Base-by-base conservation (phyloP, 768 basidiomycete genomes). In the Cubamyces lactineus region DNA sequence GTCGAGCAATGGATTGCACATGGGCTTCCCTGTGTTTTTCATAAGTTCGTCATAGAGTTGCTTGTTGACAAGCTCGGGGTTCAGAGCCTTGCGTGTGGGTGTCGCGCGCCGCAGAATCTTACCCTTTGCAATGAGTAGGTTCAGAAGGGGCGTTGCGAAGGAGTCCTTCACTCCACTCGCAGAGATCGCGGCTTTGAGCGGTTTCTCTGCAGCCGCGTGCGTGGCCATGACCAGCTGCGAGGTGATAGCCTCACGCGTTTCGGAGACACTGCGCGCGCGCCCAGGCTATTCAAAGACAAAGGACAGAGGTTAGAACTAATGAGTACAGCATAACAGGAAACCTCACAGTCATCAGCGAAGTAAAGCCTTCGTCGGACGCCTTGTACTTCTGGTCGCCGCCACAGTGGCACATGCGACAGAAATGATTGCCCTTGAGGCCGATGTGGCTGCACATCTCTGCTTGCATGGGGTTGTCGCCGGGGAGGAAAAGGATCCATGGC, bases 401-500 rank as follows among this genome's bases (percentile, higher is more conserved):
- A 5, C 70, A 72, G n/a, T 73, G 63, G 48, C 76, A 79, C 7
- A 63, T 71, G 2, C 64, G 66, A 39, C 76, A 78, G 30, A 76
- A 68, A 43, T 67, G 67, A n/a, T 77, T 78, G 17, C 71, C 69
- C 7, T 52, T 67, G 1, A 75, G 30, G 0, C 77, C 74, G n/a
- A 62, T 67, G 17, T 77, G 75, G 19, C 71, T 73, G 47, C 71
- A 76, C 12, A 71, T 67, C 40, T 78, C 73, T 0, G 74, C 69
- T 23, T 77, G 77, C 77, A 77, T 76, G 0, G 73, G 77, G 30
- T 78, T 78, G 59, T 78, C 72, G 5, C 71, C 66, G 0, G 65
- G 47, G 3, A 71, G 24, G 15, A 75, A 63, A 0, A 74, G 60
- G 0, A 43, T 34, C 30, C 72, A 76, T 0, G 66, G 73, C 0